Base-by-base conservation (phyloP, 805 yeast species). In the Schwanniomyces yamadae region DNA sequence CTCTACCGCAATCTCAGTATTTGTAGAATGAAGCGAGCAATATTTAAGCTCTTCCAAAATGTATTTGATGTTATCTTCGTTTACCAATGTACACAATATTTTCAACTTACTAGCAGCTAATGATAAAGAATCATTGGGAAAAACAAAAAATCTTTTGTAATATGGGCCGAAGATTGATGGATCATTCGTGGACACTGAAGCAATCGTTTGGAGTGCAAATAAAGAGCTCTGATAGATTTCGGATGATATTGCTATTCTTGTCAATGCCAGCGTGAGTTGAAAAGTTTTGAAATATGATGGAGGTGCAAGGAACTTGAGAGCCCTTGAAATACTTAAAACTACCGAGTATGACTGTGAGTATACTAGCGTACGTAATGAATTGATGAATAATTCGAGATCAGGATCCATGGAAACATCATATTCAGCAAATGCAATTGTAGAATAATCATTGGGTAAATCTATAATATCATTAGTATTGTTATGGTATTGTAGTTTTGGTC, bases 11-110 rank as follows among this genome's bases (percentile, higher is more conserved):
- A 16, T 24, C 24, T 43, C 28, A 2, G 25, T 18, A n/a, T 49
- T 36, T 4, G 33, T 25, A 1, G 49, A 42, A 33, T 46, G 41
- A 7, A 50, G 29, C 48, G 52, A 34, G 41, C 77, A 74, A 50
- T 78, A 77, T 50, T 80, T 82, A 20, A 89, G 57, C 53, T 88
- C 95, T 21, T 71, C 67, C 20, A 82, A 58, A 4, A 86, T 69
- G 2, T 49, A 39, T 14, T 68, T 65, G 28, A 78, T 74, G 47
- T 76, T 85, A 8, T 59, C 52, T 24, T 73, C 76, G 36, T 71
- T 69, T 23, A 78, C 71, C n/a, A 87, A 60, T 15, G 72, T 64
- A 5, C 87, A 70, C 24, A 88, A 59, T 14, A 86, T 75, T 31
- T 69, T 67, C 5, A 90, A 55, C 55, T 88, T 91, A 31, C 72